Conservation (phyloP, 257 asterid genomes). For the Striga asiatica region DNA sequence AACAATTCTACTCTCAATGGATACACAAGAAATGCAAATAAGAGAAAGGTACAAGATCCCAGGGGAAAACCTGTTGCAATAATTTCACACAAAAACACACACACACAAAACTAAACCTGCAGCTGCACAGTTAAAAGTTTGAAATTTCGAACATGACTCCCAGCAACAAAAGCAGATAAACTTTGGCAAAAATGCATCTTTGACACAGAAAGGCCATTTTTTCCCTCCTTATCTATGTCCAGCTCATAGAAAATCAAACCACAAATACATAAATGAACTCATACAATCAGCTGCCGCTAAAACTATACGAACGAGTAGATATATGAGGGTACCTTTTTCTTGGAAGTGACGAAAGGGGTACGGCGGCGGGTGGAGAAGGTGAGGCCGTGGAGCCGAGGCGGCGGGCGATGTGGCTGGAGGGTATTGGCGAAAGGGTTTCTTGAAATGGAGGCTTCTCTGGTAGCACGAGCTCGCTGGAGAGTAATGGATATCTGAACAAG, state of each 20-base stretch:
- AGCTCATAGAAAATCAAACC: neutral
- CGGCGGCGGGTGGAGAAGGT: constrained; percentile 53
- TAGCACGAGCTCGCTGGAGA: constrained; percentile 14
- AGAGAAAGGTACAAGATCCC: too few species aligned
- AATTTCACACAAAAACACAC: neutral
- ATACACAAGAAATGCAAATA: too few species aligned
- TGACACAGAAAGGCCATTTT: neutral
- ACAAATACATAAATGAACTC: neutral
- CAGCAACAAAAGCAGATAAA: neutral
- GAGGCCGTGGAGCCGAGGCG: constrained; percentile 29
- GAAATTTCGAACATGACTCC: neutral
- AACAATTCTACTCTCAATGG: too few species aligned
- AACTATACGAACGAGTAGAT: neutral
- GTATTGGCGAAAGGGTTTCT: constrained; percentile 16
- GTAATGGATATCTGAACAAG: constrained; percentile 29
- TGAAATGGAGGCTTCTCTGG: constrained; percentile 17
- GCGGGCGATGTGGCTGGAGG: constrained; percentile 16
- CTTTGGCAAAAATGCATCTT: neutral
- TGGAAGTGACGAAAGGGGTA: constrained; percentile 25
- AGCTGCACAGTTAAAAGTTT: too few species aligned
- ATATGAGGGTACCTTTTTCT: constrained; percentile 30
- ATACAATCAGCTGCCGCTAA: neutral
- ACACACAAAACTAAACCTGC: neutral
- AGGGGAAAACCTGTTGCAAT: too few species aligned
- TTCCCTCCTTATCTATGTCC: neutral